phyloP scores from a whole-genome alignment of 1,284 basidiomycete species.

The Cryptococcus sp. region DNA sequence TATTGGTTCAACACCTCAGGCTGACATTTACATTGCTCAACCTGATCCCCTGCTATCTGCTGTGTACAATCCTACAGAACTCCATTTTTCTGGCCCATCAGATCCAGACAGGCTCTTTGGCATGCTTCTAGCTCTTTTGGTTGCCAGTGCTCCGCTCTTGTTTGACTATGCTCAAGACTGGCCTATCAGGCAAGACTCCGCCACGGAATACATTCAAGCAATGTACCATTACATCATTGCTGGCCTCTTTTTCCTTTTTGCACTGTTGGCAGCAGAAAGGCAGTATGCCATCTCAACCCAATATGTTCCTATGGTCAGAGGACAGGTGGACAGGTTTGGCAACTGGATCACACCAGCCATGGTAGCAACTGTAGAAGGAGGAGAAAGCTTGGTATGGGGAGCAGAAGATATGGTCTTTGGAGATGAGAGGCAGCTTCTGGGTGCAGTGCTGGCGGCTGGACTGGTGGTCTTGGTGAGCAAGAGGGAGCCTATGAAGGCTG shows the following conservation, averaged over 20 bases:
- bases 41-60: constrained; percentile 4
- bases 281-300: constrained; percentile 16
- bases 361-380: constrained; percentile 12
- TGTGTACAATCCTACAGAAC: constrained; percentile 11
- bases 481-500: neutral
- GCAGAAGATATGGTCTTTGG: constrained; percentile 27
- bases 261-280: constrained; percentile 11
- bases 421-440: constrained; percentile 19
- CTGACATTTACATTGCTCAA: neutral
- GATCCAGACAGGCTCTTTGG: constrained; percentile 19
- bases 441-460: constrained; percentile 15
- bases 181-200: constrained; percentile 10
- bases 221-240: constrained; percentile 18
- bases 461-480: constrained; percentile 1
- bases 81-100: constrained; percentile 18
- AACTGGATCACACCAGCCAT: constrained; percentile 11
- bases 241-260: constrained; percentile 8
- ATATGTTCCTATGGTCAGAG: constrained; percentile 8
- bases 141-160: constrained; percentile 17
- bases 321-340: constrained; percentile 3
- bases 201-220: constrained; percentile 16
- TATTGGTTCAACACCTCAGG: constrained; percentile 1
- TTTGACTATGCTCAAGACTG: constrained; percentile 19
- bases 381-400: constrained; percentile 16
- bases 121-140: constrained; percentile 16